A percentile compares a stretch with the other conserved stretches of the same genome.
These are phyloP conservation scores for Phytopythium vexans DNA, from an alignment of 352 stramenopile genomes.

Conservation along the genomic window DNA sequence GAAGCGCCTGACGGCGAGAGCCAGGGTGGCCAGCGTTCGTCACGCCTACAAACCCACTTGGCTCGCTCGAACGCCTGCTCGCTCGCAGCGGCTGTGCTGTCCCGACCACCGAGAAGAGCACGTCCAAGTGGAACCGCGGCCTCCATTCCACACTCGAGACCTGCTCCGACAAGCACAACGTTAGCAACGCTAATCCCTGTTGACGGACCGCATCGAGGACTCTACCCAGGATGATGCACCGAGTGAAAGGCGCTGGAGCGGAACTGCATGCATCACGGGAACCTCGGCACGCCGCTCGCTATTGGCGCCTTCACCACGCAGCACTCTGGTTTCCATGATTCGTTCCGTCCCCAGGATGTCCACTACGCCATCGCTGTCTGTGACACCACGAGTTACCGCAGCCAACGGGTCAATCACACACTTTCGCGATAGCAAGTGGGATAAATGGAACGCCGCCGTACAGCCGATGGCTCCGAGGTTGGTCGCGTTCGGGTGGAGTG, in stretches of 20 bases:
- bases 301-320: neutral
- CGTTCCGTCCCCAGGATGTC: constrained; percentile 14
- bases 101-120: constrained; percentile 4
- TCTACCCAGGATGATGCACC: neutral
- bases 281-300: neutral
- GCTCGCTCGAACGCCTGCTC: neutral
- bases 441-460: constrained; percentile 10
- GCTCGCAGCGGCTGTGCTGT: neutral
- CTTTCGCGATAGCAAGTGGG: neutral
- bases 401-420: neutral
- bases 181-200: neutral
- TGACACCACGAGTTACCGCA: neutral
- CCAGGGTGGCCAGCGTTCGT: no score
- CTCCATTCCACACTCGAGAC: constrained; percentile 12
- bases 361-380: constrained; percentile 21
- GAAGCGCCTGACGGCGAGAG: no score
- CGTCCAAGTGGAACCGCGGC: neutral
- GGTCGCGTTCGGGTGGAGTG: constrained; percentile 17
- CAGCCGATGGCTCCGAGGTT: constrained; percentile 35
- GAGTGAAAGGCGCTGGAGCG: neutral
- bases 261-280: neutral
- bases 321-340: constrained; percentile 1
- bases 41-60: neutral
- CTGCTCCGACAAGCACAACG: constrained; percentile 10
- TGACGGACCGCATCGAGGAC: neutral